Percentiles rank a stretch among this genome's conserved stretches.
These are phyloP conservation scores for Smallanthus sonchifolius DNA, from an alignment of 129 eudicot genomes.

Conservation along the genomic window DNA sequence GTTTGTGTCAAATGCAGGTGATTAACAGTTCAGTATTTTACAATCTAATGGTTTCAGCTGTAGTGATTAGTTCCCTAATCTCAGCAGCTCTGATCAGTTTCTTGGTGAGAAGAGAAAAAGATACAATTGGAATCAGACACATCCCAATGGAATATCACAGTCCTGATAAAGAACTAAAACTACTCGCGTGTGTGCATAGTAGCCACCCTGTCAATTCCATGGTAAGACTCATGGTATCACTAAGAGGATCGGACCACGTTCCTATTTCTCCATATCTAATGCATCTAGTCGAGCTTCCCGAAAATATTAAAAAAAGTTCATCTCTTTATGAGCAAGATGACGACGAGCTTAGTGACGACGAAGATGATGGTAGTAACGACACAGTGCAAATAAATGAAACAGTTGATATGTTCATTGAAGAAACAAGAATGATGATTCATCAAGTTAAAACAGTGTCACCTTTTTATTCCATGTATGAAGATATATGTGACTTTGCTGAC, in stretches of 20 bases:
- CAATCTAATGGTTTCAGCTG: slow-evolving; percentile 52
- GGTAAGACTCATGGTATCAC: slow-evolving; percentile 62
- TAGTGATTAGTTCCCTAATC: slow-evolving; percentile 56
- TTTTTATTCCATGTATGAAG: slow-evolving; percentile 47
- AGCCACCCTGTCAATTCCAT: slow-evolving; percentile 64
- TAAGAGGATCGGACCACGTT: slow-evolving; percentile 46
- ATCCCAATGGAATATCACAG: slow-evolving; percentile 52
- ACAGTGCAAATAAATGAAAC: slow-evolving; percentile 75
- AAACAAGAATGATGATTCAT: slow-evolving; percentile 50
- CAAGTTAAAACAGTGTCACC: slow-evolving; percentile 68
- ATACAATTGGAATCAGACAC: slow-evolving; percentile 58
- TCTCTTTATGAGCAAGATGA: slow-evolving; percentile 26
- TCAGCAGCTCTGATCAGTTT: slow-evolving; percentile 53
- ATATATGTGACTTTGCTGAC: slow-evolving; percentile 64
- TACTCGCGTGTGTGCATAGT: slow-evolving; percentile 65
- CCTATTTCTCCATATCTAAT: slow-evolving; percentile 63
- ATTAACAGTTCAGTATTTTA: slow-evolving; percentile 37
- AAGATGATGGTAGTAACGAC: slow-evolving; percentile 67
- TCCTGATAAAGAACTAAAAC: slow-evolving; percentile 58
- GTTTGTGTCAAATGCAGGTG: slow-evolving; percentile 36
- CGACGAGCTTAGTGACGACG: slow-evolving; percentile 75
- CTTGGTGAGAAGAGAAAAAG: slow-evolving; percentile 62
- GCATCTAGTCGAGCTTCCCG: slow-evolving; percentile 87
- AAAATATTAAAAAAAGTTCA: slow-evolving; percentile 34
- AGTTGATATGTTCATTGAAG: slow-evolving; percentile 53